Base-by-base conservation (phyloP, 305 asterid species). In the Stenogyne calaminthoides region DNA sequence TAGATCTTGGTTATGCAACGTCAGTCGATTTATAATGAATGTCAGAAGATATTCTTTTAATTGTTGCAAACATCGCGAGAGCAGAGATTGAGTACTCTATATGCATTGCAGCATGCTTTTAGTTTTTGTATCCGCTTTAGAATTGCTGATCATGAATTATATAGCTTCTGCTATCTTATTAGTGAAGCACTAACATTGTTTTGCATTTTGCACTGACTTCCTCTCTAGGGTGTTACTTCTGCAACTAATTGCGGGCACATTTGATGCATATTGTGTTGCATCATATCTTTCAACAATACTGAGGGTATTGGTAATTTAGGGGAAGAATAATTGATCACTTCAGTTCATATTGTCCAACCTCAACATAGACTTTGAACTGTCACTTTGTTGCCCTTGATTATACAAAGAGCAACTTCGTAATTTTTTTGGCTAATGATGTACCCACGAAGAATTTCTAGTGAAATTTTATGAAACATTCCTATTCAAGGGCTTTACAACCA, bases 61-160 rank as follows among this genome's bases (percentile, higher is more conserved):
- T 52, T 68, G 70, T 32, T 77, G 73, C 47, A 70, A 37, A 69
- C 72, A 64, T 61, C 72, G 71, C 32, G 25, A 49, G 74, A 58
- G 66, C 73, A 75, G 73, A 73, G 65, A 61, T 15, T 62, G 46
- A 42, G 49, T 63, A 52, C 44, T 58, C 4, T 7, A 15, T 22
- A 15, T 49, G 56, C 22, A 49, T 37, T 71, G 59, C 40, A 47
- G 44, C 27, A 60, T 65, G 58, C 64, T 61, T 42, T 56, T 27
- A 15, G 14, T 74, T 36, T 54, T 9, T 55, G 19, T 67, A 57
- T 80, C 57, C 54, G 20, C 72, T 65, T 74, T 60, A 66, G n/a
- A n/a, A 60, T 59, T 72, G 55, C 63, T 64, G 52, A 44, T 42
- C 59, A 32, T 58, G 51, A 34, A 16, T 44, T 55, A 34, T 64